Evolutionary conservation across 306 rosid genomes (phyloP).

Genomic region (Inga leiocalycina): DNA sequence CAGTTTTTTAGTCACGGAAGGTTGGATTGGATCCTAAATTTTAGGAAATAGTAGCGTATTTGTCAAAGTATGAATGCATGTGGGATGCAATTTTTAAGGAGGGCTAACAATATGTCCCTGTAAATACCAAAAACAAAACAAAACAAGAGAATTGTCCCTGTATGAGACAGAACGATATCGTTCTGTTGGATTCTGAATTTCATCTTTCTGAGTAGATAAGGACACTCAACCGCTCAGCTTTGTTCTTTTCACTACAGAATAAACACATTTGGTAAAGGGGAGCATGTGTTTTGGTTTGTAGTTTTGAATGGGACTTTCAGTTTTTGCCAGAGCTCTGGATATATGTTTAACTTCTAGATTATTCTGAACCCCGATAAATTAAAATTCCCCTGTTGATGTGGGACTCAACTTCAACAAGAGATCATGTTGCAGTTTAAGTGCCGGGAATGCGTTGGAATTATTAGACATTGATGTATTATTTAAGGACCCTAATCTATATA

Average conservation of each 20-base stretch:
- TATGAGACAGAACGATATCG: neutral
- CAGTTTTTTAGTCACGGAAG: neutral
- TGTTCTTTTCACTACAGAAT: neutral
- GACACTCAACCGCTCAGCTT: neutral
- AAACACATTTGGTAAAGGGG: neutral
- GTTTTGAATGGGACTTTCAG: neutral
- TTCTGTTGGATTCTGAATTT: neutral
- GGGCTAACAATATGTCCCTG: neutral
- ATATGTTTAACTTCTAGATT: neutral
- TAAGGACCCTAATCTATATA: neutral
- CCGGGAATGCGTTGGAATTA: neutral
- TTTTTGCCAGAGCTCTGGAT: slow-evolving; percentile 5
- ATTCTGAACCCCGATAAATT: neutral
- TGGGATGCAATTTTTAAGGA: neutral
- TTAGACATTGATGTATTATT: neutral
- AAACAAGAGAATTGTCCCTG: neutral
- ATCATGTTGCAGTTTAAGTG: slow-evolving; percentile 6
- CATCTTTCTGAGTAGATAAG: neutral
- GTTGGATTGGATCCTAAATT: neutral
- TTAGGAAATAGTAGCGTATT: neutral
- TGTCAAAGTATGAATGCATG: neutral
- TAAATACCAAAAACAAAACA: neutral
- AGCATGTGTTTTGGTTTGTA: neutral
- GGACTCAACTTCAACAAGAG: neutral
- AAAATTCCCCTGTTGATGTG: slow-evolving; percentile 6